Evolutionary conservation across 148 eudicot genomes (phyloP).

Genomic region (Fallopia convolvulus): DNA sequence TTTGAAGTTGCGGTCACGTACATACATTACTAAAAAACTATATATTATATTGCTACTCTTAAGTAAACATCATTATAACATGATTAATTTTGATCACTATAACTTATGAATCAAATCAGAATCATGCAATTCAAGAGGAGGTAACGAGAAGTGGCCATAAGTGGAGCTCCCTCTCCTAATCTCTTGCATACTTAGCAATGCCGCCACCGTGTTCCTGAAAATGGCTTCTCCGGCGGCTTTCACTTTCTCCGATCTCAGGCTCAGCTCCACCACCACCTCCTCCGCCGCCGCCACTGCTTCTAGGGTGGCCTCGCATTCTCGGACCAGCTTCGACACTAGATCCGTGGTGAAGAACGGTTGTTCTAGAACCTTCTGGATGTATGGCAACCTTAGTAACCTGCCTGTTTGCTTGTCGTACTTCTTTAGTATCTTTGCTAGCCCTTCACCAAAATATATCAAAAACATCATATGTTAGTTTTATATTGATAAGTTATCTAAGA

Average conservation of each 20-base stretch:
- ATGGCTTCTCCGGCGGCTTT: constrained; percentile 45
- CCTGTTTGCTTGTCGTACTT: constrained; percentile 83
- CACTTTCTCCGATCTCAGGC: constrained; percentile 10
- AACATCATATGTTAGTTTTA: no score
- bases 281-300: constrained; percentile 22
- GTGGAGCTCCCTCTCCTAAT: constrained; percentile 69
- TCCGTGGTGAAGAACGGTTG: constrained; percentile 80
- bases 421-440: constrained; percentile 79
- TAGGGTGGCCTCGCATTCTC: constrained; percentile 52
- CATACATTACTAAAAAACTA: no score
- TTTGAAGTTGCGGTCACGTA: no score
- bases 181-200: constrained; percentile 59
- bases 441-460: constrained; percentile 14
- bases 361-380: constrained; percentile 52
- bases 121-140: constrained; percentile 48
- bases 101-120: constrained; percentile 13
- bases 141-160: constrained; percentile 45
- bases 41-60: no score
- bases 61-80: no score
- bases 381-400: constrained; percentile 46
- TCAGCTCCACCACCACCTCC: constrained; percentile 2
- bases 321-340: constrained; percentile 53
- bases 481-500: no score
- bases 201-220: constrained; percentile 68
- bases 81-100: not conserved